Evolutionary conservation across 192 early-diverging fungal species (phyloP).

Genomic region (Mortierella antarctica): DNA sequence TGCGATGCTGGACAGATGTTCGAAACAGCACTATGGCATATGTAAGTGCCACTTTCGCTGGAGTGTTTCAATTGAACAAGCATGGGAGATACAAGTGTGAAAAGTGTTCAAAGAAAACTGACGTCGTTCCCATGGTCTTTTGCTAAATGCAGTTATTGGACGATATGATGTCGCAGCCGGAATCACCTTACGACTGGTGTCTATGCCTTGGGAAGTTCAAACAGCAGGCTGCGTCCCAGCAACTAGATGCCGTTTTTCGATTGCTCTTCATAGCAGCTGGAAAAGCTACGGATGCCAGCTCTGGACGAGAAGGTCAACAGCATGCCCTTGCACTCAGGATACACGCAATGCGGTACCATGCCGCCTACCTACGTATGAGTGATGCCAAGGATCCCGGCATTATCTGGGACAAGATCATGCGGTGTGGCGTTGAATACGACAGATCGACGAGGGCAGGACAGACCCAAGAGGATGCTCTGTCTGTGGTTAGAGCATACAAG

Average conservation of each 20-base stretch:
- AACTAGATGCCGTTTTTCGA: conserved; percentile 56
- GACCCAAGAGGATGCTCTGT: conserved; percentile 3
- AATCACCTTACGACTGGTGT: conserved; percentile 59
- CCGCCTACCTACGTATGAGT: background rate
- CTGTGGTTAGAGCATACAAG: conserved; percentile 24
- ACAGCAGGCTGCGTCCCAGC: conserved; percentile 28
- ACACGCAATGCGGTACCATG: conserved; percentile 28
- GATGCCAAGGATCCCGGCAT: conserved; percentile 17
- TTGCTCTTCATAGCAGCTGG: conserved; percentile 51
- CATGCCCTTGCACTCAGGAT: conserved; percentile 31
- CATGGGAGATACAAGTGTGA: too few species aligned
- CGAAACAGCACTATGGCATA: conserved; percentile 51
- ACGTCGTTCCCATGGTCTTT: background rate
- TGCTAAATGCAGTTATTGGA: conserved; percentile 39
- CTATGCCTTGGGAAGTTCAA: conserved; percentile 34
- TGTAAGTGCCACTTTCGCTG: conserved; percentile 23
- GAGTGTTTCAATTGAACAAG: too few species aligned
- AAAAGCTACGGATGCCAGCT: conserved; percentile 9
- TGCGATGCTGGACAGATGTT: conserved; percentile 59
- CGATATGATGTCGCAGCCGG: conserved; percentile 46
- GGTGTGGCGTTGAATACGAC: conserved; percentile 56
- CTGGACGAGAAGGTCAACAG: conserved; percentile 16
- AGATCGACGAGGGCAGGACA: conserved; percentile 36
- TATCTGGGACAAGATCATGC: conserved; percentile 57
- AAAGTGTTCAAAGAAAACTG: background rate